Evolutionary conservation across 2,329 filamentous ascomycete species (phyloP), one percentile per base, ranked within the genome.

Genomic region (Ascochyta fabae): DNA sequence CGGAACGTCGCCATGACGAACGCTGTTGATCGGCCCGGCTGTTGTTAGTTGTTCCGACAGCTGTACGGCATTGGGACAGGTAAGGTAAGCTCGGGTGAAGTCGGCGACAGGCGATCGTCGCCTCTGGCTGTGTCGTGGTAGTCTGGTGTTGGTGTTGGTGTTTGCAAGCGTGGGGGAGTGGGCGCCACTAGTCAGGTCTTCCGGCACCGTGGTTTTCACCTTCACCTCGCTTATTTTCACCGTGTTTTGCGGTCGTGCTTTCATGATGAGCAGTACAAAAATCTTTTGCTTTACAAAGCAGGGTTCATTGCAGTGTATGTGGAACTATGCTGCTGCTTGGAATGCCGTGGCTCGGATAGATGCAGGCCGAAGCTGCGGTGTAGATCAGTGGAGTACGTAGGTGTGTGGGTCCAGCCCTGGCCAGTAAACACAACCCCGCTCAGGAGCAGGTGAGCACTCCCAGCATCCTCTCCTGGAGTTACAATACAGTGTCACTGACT

Each of bases 71-170:
- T 31, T 13, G 13, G 31, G 13, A 35, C 16, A 0, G 33, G 12
- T 15, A 10, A 33, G 19, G 33, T 16, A 5, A 7, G 19, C 8
- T 10, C 48, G 41, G 48, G n/a, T 26, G 35, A 40, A 35, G 5
- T 52, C 48, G 48, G 48, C 48, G 6, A 41, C 19, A 40, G 48
- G 6, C 24, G 26, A 45, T 51, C 33, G 41, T 40, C 6, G 22
- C 16, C 19, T 38, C 10, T n/a, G 16, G 13, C 4, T 3, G 22
- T 27, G 24, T 31, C 6, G 40, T 36, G 31, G 10, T 19, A 34
- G 22, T 12, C 34, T 38, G 26, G 9, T 26, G 24, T 38, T 43
- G 38, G 31, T 27, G 27, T n/a, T 35, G 31, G n/a, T 13, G 3
- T 12, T 36, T n/a, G 34, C 31, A 19, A 4, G 16, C 36, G 19